Base-by-base conservation (phyloP, 129 eudicot species). In the Erigeron canadensis region DNA sequence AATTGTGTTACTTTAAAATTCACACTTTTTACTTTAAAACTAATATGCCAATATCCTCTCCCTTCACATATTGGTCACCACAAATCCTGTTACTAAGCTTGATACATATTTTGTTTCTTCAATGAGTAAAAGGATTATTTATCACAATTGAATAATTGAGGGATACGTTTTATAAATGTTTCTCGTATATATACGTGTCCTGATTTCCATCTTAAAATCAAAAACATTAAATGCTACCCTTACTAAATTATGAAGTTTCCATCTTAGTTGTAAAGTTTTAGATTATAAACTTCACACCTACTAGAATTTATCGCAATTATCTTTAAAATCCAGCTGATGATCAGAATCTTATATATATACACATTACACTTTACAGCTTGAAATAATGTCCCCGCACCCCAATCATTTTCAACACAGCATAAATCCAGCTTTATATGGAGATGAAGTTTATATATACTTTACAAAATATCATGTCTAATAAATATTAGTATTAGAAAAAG, bases 251-350 rank as follows among this genome's bases (percentile, higher is more conserved):
- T 38, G 13, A 46, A 46, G 60, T 68, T 22, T 63, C 42, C 44
- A 60, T 37, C 11, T 44, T 15, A 38, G 61, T 44, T 67, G 40
- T 59, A 38, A 58, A 37, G 19, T 45, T 75, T 5, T 15, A 51
- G 61, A 66, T 44, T 66, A 45, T 16, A 61, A 76, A 45, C 28
- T 21, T 46, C 58, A n/a, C 28, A 76, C 73, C 80, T 67, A 75
- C 74, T 22, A 11, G 19, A 56, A 12, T 17, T 54, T 34, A 75
- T 10, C 41, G 5, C 15, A 63, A 46, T 10, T 10, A 5, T 51
- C 48, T 53, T 70, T 70, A 42, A 34, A 61, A 43, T 34, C 23
- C 8, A 12, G 51, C 19, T n/a, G n/a, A n/a, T n/a, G n/a, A n/a
- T n/a, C n/a, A n/a, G n/a, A n/a, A n/a, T n/a, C n/a, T 69, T 5